Evolutionary conservation across 148 eudicot genomes (phyloP).

Genomic region (Fagopyrum esculentum): DNA sequence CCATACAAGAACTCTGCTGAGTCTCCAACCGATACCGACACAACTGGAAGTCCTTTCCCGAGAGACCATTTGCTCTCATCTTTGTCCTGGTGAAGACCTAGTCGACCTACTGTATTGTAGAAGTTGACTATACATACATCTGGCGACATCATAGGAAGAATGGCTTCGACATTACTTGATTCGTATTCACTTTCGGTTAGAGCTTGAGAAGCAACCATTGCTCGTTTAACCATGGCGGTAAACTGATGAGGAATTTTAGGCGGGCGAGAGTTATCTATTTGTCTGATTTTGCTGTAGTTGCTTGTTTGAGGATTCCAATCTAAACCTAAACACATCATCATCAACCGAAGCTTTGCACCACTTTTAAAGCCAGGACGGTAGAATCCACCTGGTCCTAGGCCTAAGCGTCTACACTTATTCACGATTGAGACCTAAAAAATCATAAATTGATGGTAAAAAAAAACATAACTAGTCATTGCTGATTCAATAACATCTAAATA

Average conservation of each 20-base stretch:
- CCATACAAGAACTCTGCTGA: conserved; percentile 70
- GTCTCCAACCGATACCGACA: conserved; percentile 77
- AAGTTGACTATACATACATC: conserved; percentile 72
- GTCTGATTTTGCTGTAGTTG: conserved; percentile 34
- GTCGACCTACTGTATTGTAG: conserved; percentile 49
- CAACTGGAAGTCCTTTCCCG: conserved; percentile 46
- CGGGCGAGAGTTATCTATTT: conserved; percentile 47
- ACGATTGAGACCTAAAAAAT: conserved; percentile 43
- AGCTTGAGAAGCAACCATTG: conserved; percentile 40
- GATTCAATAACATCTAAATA: too few relatives aligned
- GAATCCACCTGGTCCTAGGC: conserved; percentile 54
- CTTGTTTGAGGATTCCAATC: conserved; percentile 70
- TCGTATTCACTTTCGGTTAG: conserved; percentile 19
- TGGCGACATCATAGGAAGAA: conserved; percentile 56
- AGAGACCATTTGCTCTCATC: conserved; percentile 66
- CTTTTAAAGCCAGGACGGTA: conserved; percentile 55
- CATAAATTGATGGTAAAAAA: not conserved
- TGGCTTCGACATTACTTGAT: conserved; percentile 23
- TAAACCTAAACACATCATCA: conserved; percentile 54
- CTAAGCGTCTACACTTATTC: conserved; percentile 42
- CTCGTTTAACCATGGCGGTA: conserved; percentile 38
- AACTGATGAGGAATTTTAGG: conserved; percentile 47
- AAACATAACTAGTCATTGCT: too few relatives aligned
- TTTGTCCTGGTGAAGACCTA: conserved; percentile 89
- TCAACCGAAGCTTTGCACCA: conserved; percentile 53